Conservation (phyloP, 2,329 filamentous ascomycete genomes). For the Trichoderma hamatum region DNA sequence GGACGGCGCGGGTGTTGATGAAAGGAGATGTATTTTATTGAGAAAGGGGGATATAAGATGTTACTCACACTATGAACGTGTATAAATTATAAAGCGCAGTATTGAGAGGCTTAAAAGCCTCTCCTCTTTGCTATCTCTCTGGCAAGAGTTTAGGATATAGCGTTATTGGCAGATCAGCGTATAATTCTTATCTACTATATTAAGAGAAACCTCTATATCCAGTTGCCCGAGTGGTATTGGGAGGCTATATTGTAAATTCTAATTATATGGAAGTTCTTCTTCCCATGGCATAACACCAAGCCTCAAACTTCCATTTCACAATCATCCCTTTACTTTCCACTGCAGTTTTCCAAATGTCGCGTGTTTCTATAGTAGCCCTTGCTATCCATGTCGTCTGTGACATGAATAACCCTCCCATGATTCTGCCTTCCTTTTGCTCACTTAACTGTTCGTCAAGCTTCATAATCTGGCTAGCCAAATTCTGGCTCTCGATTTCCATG, state of each 20-base stretch:
- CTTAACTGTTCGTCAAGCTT: background rate
- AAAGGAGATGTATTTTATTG: conserved; percentile 52
- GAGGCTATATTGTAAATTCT: background rate
- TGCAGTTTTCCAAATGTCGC: background rate
- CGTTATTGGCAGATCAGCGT: background rate
- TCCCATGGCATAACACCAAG: background rate
- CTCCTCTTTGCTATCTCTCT: background rate
- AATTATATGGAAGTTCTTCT: background rate
- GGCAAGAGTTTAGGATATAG: background rate
- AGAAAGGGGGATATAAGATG: background rate
- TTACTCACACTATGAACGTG: background rate
- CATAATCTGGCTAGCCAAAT: background rate
- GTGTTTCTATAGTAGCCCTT: background rate
- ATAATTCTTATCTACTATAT: background rate
- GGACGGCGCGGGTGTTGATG: conserved; percentile 55
- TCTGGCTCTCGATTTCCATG: background rate
- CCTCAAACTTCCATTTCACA: background rate
- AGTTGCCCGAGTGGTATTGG: background rate
- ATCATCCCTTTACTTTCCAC: background rate
- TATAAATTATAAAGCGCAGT: background rate
- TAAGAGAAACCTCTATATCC: background rate
- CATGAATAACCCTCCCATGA: background rate
- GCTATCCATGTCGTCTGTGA: background rate
- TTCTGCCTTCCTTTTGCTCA: background rate
- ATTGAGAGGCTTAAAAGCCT: background rate